Conservation (phyloP, 768 basidiomycete species). For the Scleroderma citrinum region DNA sequence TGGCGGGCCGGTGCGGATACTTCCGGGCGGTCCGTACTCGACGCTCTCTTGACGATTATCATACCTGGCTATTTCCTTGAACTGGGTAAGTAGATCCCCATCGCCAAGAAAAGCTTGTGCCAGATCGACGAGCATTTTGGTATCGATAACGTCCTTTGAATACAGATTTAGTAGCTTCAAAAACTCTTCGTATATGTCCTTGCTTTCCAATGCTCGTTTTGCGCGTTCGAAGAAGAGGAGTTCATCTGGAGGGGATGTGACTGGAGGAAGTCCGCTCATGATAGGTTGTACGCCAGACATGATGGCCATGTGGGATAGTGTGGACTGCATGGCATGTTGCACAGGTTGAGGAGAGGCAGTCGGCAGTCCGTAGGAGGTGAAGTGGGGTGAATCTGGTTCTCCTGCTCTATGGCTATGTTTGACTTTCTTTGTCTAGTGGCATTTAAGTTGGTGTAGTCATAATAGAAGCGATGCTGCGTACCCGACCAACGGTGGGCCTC, state of each 20-base stretch:
- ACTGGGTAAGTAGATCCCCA: slow-evolving; percentile 71
- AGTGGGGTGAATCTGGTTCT: slow-evolving; percentile 48
- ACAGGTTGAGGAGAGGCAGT: slow-evolving; percentile 28
- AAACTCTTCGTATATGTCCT: slow-evolving; percentile 87
- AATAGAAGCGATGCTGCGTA: slow-evolving; percentile 23
- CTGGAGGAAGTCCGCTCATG: slow-evolving; percentile 24
- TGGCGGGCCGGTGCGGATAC: slow-evolving; percentile 68
- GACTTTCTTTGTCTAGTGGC: slow-evolving; percentile 49
- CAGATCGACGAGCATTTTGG: slow-evolving; percentile 73
- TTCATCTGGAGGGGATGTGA: slow-evolving; percentile 56
- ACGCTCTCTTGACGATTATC: slow-evolving; percentile 57
- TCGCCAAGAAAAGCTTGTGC: slow-evolving; percentile 80
- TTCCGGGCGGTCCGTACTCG: slow-evolving; percentile 71
- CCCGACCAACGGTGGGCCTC: slow-evolving; percentile 44
- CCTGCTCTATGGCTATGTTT: slow-evolving; percentile 58
- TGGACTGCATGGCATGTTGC: slow-evolving; percentile 16
- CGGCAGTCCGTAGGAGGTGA: slow-evolving; percentile 40
- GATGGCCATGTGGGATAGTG: slow-evolving; percentile 23
- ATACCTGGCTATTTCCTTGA: slow-evolving; percentile 82
- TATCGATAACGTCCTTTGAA: slow-evolving; percentile 87
- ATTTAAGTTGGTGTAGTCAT: slow-evolving; percentile 5
- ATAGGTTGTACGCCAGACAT: slow-evolving; percentile 13
- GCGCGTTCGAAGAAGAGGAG: slow-evolving; percentile 93
- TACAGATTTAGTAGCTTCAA: slow-evolving; percentile 88
- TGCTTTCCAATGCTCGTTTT: slow-evolving; percentile 69